Conservation (phyloP, 257 asterid species). For the Schizonepeta tenuifolia region DNA sequence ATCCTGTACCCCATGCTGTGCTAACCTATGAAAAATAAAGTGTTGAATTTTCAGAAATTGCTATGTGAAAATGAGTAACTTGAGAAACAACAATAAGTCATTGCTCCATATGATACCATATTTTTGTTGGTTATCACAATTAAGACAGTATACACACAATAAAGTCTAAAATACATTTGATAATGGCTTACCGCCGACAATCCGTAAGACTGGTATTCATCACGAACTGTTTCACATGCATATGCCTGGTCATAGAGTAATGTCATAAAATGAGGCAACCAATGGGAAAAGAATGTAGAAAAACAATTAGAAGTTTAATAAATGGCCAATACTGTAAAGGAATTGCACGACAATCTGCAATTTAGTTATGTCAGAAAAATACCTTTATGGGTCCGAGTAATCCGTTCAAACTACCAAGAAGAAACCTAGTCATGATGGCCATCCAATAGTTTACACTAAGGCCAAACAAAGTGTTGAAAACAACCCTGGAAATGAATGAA, state of each 20-base stretch:
- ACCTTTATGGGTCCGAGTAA: conserved; percentile 83
- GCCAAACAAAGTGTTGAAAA: conserved; percentile 84
- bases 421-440: conserved; percentile 78
- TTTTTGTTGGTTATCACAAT: not conserved
- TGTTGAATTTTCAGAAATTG: conserved; percentile 21
- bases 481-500: conserved; percentile 53
- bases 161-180: conserved; percentile 22
- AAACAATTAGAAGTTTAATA: not conserved
- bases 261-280: not conserved
- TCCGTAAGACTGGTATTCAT: conserved; percentile 68
- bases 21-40: conserved; percentile 55
- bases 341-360: not conserved
- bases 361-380: conserved; percentile 7
- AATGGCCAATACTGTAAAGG: not conserved
- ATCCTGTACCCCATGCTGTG: conserved; percentile 87
- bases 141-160: not conserved
- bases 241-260: conserved; percentile 64
- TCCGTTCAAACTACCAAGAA: conserved; percentile 79
- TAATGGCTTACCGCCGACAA: conserved; percentile 68
- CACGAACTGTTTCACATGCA: conserved; percentile 80
- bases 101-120: too few relatives aligned
- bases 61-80: not conserved
- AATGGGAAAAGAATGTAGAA: not conserved
- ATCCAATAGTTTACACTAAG: conserved; percentile 74
- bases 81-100: not conserved